Base-by-base conservation (phyloP, 805 yeast genomes). In the Saccharomyces eubayanus region DNA sequence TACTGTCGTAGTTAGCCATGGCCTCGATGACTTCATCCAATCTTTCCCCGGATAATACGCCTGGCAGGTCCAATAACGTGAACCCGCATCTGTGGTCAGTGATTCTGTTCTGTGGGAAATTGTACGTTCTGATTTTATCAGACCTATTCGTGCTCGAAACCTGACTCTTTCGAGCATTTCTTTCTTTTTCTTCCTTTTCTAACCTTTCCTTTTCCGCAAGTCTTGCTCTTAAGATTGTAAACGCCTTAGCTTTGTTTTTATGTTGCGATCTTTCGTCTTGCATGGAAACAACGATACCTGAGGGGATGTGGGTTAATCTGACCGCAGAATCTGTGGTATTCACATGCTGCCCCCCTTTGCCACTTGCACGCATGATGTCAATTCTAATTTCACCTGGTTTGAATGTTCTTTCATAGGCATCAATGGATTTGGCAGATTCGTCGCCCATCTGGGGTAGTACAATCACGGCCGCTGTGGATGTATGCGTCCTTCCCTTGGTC, bases 281-380 rank as follows among this genome's bases (percentile, higher is more conserved):
- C 74, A 91, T 95, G 49, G 83, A 78, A 2, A 94, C 97, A 4
- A 82, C 83, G 43, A 89, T 83, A 2, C 97, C 97, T 0, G 96
- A 83, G 4, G 98, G 97, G 14, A 87, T 74, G 72, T 94, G 99
- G 1, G 92, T 89, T 28, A 94, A 73, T 62, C 99, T 77, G 12
- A 94, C 98, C 0, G 99, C 99, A 1, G 97, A 89, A 66, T 92
- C 98, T 0, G 98, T 94, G 12, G 96, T 92, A 66, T 92, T 92
- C 40, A 92, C 99, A 66, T 92, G 98, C 73, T 92, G 99, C 0
- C 99, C 99, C 53, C 99, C 99, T 58, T 94, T 86, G 2, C 99
- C 99, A 53, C 96, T 83, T 0, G 98, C 89, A 60, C 99, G 77
- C 96, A 92, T 94, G n/a, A 94, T 90, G 67, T 94, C 99, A 3